Percentiles rank a stretch among this genome's conserved stretches.
Conservation (phyloP, 2,329 filamentous ascomycete species). For the Penicillium rolfsii region DNA sequence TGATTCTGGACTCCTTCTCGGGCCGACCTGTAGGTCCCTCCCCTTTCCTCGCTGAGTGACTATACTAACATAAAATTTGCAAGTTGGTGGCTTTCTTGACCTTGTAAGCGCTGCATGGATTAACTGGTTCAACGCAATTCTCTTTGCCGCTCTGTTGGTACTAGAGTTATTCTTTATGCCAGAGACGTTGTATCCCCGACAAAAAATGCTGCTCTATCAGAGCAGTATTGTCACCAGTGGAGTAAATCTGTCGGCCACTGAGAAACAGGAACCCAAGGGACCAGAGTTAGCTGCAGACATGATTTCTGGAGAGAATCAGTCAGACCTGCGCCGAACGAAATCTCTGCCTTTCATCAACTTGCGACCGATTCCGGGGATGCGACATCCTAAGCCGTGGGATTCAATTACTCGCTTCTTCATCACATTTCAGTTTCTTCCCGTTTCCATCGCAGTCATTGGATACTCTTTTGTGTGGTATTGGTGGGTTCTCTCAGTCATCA, state of each 20-base stretch:
- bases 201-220: slow-evolving; percentile 50
- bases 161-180: slow-evolving; percentile 57
- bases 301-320: slow-evolving; percentile 4
- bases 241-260: slow-evolving; percentile 26
- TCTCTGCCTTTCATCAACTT: slow-evolving; percentile 52
- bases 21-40: slow-evolving; percentile 47
- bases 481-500: slow-evolving; percentile 60
- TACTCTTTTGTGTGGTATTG: slow-evolving; percentile 62
- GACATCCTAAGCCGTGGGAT: slow-evolving; percentile 56
- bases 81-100: slow-evolving; percentile 57
- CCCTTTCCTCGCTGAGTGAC: neutral
- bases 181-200: slow-evolving; percentile 61
- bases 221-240: neutral
- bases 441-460: slow-evolving; percentile 52
- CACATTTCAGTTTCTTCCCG: slow-evolving; percentile 52
- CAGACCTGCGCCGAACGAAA: slow-evolving; percentile 45
- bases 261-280: slow-evolving; percentile 28
- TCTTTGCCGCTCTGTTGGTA: slow-evolving; percentile 54
- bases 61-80: neutral
- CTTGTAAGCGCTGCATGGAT: slow-evolving; percentile 56
- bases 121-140: slow-evolving; percentile 58
- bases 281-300: neutral
- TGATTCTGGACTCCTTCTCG: slow-evolving; percentile 56
- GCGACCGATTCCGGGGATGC: slow-evolving; percentile 53
- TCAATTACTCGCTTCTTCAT: slow-evolving; percentile 51